Percentiles rank a stretch among this genome's conserved stretches.
phyloP scores from a whole-genome alignment of 73 alveolate species.

The Tetrahymena borealis region DNA sequence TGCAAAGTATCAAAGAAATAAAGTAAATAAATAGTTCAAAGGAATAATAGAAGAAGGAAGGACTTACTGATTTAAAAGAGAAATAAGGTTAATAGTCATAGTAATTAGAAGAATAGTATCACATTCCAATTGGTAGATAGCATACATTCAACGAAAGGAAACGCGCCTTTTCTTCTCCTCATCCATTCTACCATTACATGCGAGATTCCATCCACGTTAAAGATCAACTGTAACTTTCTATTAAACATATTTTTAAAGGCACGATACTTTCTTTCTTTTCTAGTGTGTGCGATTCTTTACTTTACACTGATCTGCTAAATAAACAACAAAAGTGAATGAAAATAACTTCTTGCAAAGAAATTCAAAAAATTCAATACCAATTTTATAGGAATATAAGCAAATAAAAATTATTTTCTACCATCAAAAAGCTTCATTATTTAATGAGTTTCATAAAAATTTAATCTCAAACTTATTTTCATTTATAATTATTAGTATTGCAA shows the following conservation, averaged over 20 bases:
- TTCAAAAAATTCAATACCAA: too few relatives aligned
- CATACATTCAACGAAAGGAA: neutral
- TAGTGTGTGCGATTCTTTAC: too few relatives aligned
- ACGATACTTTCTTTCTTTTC: too few relatives aligned
- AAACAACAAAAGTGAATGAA: too few relatives aligned
- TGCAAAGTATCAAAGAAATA: neutral
- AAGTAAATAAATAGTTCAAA: neutral
- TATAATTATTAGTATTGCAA: neutral
- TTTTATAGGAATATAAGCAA: too few relatives aligned
- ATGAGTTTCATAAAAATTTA: too few relatives aligned
- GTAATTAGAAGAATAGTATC: neutral
- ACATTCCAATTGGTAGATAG: neutral
- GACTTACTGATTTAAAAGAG: neutral
- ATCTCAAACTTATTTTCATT: neutral
- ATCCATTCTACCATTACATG: neutral
- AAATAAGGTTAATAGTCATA: neutral
- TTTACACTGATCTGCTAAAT: too few relatives aligned
- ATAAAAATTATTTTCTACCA: too few relatives aligned
- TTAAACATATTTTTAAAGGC: neutral
- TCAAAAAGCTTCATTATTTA: too few relatives aligned
- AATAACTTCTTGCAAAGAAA: too few relatives aligned
- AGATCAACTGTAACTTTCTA: neutral
- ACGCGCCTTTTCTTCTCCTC: neutral
- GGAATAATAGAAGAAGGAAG: neutral
- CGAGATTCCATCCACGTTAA: neutral